Conservation (phyloP, 2,329 filamentous ascomycete species). For the Colletotrichum costaricense region DNA sequence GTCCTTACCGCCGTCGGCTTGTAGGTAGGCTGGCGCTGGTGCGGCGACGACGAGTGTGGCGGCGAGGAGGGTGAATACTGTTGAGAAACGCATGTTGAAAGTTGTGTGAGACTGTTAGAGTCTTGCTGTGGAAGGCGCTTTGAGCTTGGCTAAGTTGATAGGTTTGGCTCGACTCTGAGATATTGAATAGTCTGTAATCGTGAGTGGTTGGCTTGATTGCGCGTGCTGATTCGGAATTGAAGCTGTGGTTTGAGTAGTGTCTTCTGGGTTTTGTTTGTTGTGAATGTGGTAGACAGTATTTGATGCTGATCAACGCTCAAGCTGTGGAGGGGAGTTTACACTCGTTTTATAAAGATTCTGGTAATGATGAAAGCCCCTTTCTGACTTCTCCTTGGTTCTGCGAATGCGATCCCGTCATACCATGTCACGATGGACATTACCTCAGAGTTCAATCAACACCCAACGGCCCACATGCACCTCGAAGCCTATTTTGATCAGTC, state of each 20-base stretch:
- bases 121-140: rapidly evolving
- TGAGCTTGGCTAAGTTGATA: too few species aligned
- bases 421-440: too few species aligned
- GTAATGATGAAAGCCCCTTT: neutral
- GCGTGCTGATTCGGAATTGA: neutral
- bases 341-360: neutral
- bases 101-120: neutral
- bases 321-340: rapidly evolving
- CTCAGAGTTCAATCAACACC: neutral
- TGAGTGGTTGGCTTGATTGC: neutral
- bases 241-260: too few species aligned
- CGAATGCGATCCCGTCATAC: neutral
- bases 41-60: neutral
- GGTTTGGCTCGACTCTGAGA: too few species aligned
- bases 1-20: neutral
- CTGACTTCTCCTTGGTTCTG: neutral
- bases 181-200: rapidly evolving
- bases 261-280: neutral
- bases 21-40: neutral
- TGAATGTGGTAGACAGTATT: neutral
- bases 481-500: neutral
- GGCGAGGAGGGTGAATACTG: neutral
- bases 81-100: neutral
- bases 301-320: rapidly evolving
- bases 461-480: neutral